phyloP scores from a whole-genome alignment of 2,329 filamentous ascomycete species.

The Ophiocordyceps camponoti-leonardi region DNA sequence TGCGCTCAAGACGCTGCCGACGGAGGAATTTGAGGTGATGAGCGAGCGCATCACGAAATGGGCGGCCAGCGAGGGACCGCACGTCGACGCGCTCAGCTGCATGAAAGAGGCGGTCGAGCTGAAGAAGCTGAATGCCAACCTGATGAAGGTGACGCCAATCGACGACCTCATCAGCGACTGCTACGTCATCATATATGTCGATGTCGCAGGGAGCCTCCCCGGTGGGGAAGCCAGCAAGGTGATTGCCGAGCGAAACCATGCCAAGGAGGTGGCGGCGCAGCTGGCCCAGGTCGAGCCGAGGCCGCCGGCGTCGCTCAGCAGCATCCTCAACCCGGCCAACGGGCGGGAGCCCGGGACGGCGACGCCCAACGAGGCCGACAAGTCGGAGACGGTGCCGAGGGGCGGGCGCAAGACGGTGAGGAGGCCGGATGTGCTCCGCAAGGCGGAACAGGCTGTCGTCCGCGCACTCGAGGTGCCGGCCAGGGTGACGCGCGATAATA shows the following conservation, averaged over 20 bases:
- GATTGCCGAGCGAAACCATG: conserved; percentile 26
- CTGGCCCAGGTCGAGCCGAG: conserved; percentile 5
- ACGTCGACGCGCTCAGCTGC: conserved; percentile 29
- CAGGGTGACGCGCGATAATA: conserved; percentile 19
- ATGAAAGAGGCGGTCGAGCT: conserved; percentile 41
- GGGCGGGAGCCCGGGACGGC: conserved; percentile 19
- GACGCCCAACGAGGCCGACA: conserved; percentile 21
- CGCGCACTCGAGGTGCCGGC: conserved; percentile 28
- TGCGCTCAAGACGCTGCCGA: conserved; percentile 33
- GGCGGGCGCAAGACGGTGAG: conserved; percentile 24
- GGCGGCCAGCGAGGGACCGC: conserved; percentile 22
- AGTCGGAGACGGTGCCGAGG: conserved; percentile 21
- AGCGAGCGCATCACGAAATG: conserved; percentile 37
- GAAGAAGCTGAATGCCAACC: conserved; percentile 61
- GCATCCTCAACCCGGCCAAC: conserved; percentile 23
- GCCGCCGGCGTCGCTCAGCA: conserved; percentile 15
- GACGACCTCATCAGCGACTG: conserved; percentile 90
- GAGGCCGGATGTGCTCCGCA: conserved; percentile 40
- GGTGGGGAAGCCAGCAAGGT: conserved; percentile 27
- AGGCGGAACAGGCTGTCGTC: conserved; percentile 40
- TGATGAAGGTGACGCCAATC: conserved; percentile 73
- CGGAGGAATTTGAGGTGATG: conserved; percentile 41
- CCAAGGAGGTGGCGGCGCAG: conserved; percentile 22
- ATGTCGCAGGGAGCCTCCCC: conserved; percentile 43
- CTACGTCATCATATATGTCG: conserved; percentile 61